Base-by-base conservation (phyloP, 163 green algal species). In the Scenedesmus sp. region DNA sequence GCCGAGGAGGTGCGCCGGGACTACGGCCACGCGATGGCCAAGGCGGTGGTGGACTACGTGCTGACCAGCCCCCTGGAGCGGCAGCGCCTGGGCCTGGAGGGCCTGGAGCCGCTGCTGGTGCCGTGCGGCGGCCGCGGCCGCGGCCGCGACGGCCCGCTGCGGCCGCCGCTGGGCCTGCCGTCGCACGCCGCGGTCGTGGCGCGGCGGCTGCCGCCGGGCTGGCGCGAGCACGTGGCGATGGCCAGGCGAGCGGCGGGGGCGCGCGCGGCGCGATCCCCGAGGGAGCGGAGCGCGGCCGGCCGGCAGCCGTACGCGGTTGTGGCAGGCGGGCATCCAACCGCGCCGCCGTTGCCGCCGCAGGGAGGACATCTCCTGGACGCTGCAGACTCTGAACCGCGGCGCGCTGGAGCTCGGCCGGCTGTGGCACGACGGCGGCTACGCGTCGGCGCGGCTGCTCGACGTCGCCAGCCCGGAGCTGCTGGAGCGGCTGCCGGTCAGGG, bases 11-110 rank as follows among this genome's bases (percentile, higher is more conserved):
- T 93, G 66, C 80, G 85, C 20, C n/a, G 60, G 33, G 89, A 92
- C 45, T 95, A 93, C 77, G 69, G 82, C 3, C 44, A 22, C 15
- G 67, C 78, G 58, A 87, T 91, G 84, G 87, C 89, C 67, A 80
- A 81, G n/a, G 60, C 84, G 18, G 91, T 95, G 18, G 66, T 93
- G 18, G 82, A 93, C 73, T 95, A 95, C 76, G 66, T 90, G 18
- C 56, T 92, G 1, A 70, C 54, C 7, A 86, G 72, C 60, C 60
- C 75, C 11, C 57, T 89, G 39, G 89, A 94, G 81, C 83, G 87
- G 0, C 57, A 83, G 56, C 83, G 90, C 17, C 82, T 95, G 44
- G 56, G 69, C 7, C 65, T 93, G 44, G 42, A 87, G 57, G 36
- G 79, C 2, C 79, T 95, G 45, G 80, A 87, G 80, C 84, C 84